Evolutionary conservation across 2,329 filamentous ascomycete genomes (phyloP), one percentile per base, ranked within the genome.

Genomic region (Aureobasidium sp.): DNA sequence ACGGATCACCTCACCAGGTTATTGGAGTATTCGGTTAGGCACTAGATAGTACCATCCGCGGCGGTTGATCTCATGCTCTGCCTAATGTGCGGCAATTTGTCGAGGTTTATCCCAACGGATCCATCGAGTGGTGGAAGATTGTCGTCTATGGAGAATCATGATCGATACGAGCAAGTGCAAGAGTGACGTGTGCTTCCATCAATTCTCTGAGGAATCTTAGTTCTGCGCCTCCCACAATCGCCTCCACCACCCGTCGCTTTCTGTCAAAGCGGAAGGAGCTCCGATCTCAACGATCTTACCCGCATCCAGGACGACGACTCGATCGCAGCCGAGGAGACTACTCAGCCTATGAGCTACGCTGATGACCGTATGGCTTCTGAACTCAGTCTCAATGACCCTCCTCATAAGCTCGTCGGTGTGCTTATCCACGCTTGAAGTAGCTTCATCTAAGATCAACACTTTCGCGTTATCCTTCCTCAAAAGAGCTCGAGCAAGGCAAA

Each of bases 361-460:
- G 56, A 89, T 80, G 66, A 93, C 85, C 0, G 90, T 93, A 67
- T 87, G 85, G 4, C 78, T 79, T 3, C 75, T 73, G 72, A 91
- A 90, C 20, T 78, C 78, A 4, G 16, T 20, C n/a, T 48, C 50
- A 33, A 68, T 43, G 2, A 68, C 25, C 20, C 38, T 23, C 5
- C 43, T 9, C 36, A 68, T 61, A 8, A 43, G 9, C 16, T 50
- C 43, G 8, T 66, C 59, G 4, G 64, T 60, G 20, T 60, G 38
- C 11, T n/a, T 27, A 18, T 66, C 67, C 25, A 66, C 40, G 25
- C 54, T 60, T 29, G 53, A 60, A 2, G 69, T 71, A 38, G 71
- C 68, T 40, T 75, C 73, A 50, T 75, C 74, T 45, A 75, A 47
- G 3, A 86, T 72, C 5, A 86, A 69, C 8, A 87, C 69, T 8